Evolutionary conservation across 2,329 filamentous ascomycete genomes (phyloP), one percentile per base, ranked within the genome.

Genomic region (Hypoxylon sp.): DNA sequence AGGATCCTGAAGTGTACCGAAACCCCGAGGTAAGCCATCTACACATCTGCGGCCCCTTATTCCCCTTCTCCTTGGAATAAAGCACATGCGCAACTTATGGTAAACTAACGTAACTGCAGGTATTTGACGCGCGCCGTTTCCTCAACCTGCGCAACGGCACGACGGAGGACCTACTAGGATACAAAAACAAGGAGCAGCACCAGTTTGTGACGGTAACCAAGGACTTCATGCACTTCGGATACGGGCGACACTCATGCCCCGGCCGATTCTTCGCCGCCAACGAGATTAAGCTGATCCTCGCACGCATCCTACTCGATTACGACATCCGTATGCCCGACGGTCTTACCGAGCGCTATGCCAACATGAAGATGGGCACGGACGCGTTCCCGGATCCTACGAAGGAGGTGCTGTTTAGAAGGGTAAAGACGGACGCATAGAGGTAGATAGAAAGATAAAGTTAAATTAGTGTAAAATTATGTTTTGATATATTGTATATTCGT

Each of bases 251-350:
- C 62, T 79, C 82, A 0, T 73, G 74, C 58, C 80, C 80, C 0
- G 82, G 81, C 0, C 75, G 81, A 0, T 83, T 82, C 75, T 83
- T 83, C 54, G 82, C 82, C 2, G 75, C 79, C 17, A 80, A 82
- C 55, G 79, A 83, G 74, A 81, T 83, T 72, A 83, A 84, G 74
- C 72, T 82, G 65, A 79, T 83, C 42, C 52, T 83, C 24, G 80
- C 77, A 4, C 76, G 77, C 29, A 70, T 80, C 3, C 69, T 83
- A 60, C 79, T 83, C 3, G 80, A 76, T 6, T 82, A 82, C 58
- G 79, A 83, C 19, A 42, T 80, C n/a, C 70, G 68, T 31, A 75
- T 77, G 65, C 69, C 70, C 1, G 72, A 74, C 3, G 76, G 74
- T 4, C 48, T 71, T 39, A 73, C 62, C 27, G 70, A 73, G 50